A percentile compares a stretch with the other conserved stretches of the same genome.
Conservation (phyloP, 768 basidiomycete species). For the Pleurotus cornucopiae region DNA sequence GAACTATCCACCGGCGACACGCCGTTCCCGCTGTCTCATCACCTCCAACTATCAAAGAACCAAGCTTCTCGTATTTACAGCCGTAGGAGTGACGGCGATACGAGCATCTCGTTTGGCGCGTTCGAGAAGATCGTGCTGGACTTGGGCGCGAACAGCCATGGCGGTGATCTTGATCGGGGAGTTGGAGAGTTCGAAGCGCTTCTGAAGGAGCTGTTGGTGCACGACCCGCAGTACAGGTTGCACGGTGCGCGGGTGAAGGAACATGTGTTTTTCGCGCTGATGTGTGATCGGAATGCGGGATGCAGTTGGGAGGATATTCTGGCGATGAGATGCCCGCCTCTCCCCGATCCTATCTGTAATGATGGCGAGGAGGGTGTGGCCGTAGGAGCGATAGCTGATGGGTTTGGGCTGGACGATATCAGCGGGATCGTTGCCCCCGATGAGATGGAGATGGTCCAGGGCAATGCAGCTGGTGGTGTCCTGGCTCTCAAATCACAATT, state of each 20-base stretch:
- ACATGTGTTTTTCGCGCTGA: slow-evolving; percentile 24
- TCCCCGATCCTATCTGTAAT: slow-evolving; percentile 17
- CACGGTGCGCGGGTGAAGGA: slow-evolving; percentile 19
- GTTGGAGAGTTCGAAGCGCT: slow-evolving; percentile 17
- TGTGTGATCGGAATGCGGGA: slow-evolving; percentile 11
- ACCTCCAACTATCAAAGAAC: neutral
- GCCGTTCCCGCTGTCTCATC: slow-evolving; percentile 13
- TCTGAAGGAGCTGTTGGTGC: slow-evolving; percentile 21
- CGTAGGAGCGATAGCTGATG: neutral
- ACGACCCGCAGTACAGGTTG: slow-evolving; percentile 22
- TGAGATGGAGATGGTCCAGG: neutral
- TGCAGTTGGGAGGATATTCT: slow-evolving; percentile 27
- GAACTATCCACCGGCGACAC: slow-evolving; percentile 26
- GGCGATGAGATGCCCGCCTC: slow-evolving; percentile 24
- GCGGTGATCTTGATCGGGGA: slow-evolving; percentile 4
- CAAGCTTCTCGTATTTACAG: neutral
- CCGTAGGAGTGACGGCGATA: slow-evolving; percentile 17
- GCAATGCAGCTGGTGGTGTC: neutral
- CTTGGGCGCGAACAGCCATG: neutral
- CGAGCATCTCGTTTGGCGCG: slow-evolving; percentile 18
- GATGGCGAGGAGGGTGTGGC: slow-evolving; percentile 10
- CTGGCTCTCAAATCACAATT: neutral
- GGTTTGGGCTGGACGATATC: neutral
- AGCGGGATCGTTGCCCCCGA: neutral
- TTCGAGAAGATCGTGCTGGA: slow-evolving; percentile 14